Percentiles rank a stretch among this genome's conserved stretches.
Evolutionary conservation across 129 eudicot genomes (phyloP).

Genomic region (Mikania micrantha): DNA sequence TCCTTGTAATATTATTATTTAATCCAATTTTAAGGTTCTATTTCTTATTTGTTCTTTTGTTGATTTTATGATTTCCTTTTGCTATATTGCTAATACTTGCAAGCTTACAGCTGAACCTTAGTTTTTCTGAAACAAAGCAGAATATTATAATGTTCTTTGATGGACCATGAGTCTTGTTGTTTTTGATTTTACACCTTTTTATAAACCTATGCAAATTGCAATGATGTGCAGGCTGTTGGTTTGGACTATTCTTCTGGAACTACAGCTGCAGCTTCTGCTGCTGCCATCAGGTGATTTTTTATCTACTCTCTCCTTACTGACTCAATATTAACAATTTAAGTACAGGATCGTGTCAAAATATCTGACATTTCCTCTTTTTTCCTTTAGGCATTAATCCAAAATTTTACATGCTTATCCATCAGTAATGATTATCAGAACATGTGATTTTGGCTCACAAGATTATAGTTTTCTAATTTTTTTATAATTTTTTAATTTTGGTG

Average conservation of each 20-base stretch:
- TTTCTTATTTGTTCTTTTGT: not conserved
- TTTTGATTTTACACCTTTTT: not conserved
- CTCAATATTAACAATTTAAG: not conserved
- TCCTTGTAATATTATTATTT: not conserved
- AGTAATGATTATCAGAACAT: not conserved
- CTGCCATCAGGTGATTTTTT: conserved; percentile 76
- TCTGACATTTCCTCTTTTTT: not conserved
- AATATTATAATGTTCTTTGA: conserved; percentile 1
- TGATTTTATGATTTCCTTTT: not conserved
- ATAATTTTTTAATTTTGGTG: not conserved
- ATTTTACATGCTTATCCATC: not conserved
- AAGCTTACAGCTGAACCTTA: conserved; percentile 3
- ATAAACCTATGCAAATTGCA: conserved; percentile 1
- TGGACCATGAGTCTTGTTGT: not conserved
- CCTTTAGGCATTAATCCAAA: not conserved
- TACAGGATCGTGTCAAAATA: not conserved
- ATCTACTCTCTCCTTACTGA: not conserved
- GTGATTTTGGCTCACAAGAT: conserved; percentile 3
- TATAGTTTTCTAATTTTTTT: not conserved
- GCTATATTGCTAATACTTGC: not conserved
- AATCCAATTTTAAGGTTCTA: not conserved
- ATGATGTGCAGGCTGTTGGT: conserved; percentile 82
- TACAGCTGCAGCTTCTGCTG: conserved; percentile 96
- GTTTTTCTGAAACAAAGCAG: not conserved
- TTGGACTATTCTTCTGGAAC: conserved; percentile 83